These are phyloP conservation scores for Tolypocladium sp. DNA, from an alignment of 2,329 filamentous ascomycete species.

Conservation along the genomic window DNA sequence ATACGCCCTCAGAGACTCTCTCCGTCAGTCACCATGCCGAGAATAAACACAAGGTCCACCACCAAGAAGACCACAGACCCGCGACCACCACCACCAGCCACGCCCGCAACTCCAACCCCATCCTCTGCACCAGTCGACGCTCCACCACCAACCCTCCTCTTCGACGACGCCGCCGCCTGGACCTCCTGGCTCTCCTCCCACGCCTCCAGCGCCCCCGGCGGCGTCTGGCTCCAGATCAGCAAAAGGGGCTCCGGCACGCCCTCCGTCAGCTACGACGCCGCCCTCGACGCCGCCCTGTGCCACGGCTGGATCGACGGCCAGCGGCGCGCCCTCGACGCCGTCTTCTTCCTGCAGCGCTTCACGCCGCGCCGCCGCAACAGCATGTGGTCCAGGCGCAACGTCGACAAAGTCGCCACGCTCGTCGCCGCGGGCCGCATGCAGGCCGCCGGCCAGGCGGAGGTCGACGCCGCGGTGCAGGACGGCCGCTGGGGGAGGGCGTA, in stretches of 20 bases:
- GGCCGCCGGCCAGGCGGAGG: constrained; percentile 34
- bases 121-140: too few species aligned
- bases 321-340: constrained; percentile 30
- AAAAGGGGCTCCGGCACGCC: constrained; percentile 35
- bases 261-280: constrained; percentile 39
- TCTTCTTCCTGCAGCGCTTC: constrained; percentile 45
- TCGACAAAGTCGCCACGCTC: constrained; percentile 37
- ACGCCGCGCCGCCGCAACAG: constrained; percentile 46
- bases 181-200: constrained; percentile 27
- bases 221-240: constrained; percentile 38
- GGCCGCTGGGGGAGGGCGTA: constrained; percentile 52
- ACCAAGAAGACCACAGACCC: neutral
- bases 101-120: neutral
- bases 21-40: neutral
- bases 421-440: constrained; percentile 37
- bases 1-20: neutral
- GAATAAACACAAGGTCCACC: neutral
- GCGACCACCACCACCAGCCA: too few species aligned
- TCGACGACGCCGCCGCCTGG: constrained; percentile 18
- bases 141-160: constrained; percentile 13
- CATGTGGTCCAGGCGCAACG: constrained; percentile 52
- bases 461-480: constrained; percentile 46
- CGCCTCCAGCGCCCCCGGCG: constrained; percentile 21
- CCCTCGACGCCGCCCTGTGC: constrained; percentile 48
- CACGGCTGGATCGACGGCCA: constrained; percentile 57